Base-by-base conservation (phyloP, 495 filamentous ascomycete species). In the Amphirosellinia nigrospora region DNA sequence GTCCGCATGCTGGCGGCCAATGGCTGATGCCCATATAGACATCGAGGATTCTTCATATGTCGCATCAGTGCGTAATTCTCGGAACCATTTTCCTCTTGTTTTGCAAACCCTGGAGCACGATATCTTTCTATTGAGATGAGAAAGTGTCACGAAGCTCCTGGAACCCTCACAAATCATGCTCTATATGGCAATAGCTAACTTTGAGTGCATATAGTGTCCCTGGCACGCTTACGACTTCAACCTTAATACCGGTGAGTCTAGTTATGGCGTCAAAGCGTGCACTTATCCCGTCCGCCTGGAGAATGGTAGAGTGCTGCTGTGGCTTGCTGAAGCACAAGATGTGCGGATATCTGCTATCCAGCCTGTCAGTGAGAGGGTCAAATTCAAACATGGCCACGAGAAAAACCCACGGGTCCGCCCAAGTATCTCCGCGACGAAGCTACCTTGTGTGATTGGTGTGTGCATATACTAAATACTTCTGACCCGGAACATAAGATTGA, bases 161-260 rank as follows among this genome's bases (percentile, higher is more conserved):
- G 0, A 13, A 43, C 39, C 39, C 39, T 43, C 9, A 43, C 13
- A 16, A 16, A 43, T 15, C 10, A 43, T 2, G 39, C 39, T 43
- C 39, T 2, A 43, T 15, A 43, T 43, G 39, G 13, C 39, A 4
- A 43, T 43, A 4, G 16, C 39, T 43, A 16, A 43, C 39, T 43
- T 16, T 16, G 10, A 43, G 0, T 16, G 16, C 13, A 0, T n/a
- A n/a, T n/a, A n/a, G n/a, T 87, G 85, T 65, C 85, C 85, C 23
- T 87, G 85, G 85, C 85, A 87, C 72, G 85, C 85, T 4, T 87
- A 87, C 75, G 85, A 87, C 70, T 87, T 87, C 72, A 87, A 87
- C 69, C 82, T 87, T 70, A 83, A 87, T 74, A 87, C 85, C 1
- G 85, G 85, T 62, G 84, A 86, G 74, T 87, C 84, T 11, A 87